Evolutionary conservation across 2,329 filamentous ascomycete genomes (phyloP).

Genomic region (Monosporascus sp.): DNA sequence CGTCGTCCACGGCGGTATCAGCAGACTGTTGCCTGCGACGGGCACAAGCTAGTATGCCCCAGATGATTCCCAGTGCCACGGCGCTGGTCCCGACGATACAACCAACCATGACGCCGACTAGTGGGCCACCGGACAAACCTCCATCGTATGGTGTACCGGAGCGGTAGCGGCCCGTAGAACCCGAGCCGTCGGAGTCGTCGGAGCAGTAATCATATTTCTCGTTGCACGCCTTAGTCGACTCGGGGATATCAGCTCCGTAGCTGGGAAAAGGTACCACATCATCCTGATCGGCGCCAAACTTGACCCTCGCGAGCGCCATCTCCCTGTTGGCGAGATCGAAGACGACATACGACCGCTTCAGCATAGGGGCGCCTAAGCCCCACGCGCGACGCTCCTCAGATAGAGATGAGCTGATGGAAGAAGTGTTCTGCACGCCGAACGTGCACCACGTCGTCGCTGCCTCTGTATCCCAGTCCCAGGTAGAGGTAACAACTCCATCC

Average conservation of each 20-base stretch:
- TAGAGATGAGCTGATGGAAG: background rate
- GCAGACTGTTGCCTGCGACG: background rate
- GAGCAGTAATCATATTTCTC: background rate
- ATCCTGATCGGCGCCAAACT: constrained; percentile 12
- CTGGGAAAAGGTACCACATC: constrained; percentile 22
- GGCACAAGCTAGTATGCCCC: background rate
- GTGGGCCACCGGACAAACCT: background rate
- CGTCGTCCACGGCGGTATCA: background rate
- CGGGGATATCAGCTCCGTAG: constrained; percentile 21
- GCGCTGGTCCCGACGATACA: background rate
- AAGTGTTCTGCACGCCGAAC: constrained; percentile 26
- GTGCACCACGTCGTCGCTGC: constrained; percentile 14
- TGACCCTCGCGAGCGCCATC: constrained; percentile 25
- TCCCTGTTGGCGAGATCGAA: constrained; percentile 29
- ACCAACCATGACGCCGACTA: background rate
- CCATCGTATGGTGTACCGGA: background rate
- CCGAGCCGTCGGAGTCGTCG: background rate
- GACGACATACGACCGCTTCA: constrained; percentile 28
- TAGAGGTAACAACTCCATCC: background rate
- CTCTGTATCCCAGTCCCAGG: background rate
- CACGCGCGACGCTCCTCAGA: constrained; percentile 5
- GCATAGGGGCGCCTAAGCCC: constrained; percentile 17
- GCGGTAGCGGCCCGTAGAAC: no score
- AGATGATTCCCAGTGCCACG: background rate
- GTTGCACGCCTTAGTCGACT: constrained; percentile 9